phyloP scores from a whole-genome alignment of 2,329 filamentous ascomycete species.

The Chaetomiaceae sp. region DNA sequence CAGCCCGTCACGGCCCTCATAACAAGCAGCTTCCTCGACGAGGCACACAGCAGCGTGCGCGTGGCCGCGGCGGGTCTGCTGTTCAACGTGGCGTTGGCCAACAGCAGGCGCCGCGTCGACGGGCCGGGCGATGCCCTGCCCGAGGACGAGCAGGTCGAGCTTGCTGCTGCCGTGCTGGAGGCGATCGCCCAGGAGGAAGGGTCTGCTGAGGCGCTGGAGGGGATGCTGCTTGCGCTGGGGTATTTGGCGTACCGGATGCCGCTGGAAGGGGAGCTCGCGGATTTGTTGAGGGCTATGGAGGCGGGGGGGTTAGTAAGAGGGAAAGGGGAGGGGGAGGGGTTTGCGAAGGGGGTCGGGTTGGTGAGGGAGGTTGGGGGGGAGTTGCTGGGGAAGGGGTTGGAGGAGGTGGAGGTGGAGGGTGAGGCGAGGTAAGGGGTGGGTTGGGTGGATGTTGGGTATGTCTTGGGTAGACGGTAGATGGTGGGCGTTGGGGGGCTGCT shows the following conservation, averaged over 20 bases:
- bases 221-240: slow-evolving; percentile 70
- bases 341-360: slow-evolving; percentile 42
- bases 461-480: no score
- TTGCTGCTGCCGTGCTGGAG: slow-evolving; percentile 76
- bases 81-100: slow-evolving; percentile 72
- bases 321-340: slow-evolving; percentile 46
- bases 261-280: slow-evolving; percentile 68
- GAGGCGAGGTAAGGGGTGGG: no score
- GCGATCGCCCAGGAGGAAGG: slow-evolving; percentile 55
- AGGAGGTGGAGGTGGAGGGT: slow-evolving; percentile 30
- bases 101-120: slow-evolving; percentile 60
- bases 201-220: slow-evolving; percentile 69
- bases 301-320: slow-evolving; percentile 58
- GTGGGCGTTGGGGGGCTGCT: no score
- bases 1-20: slow-evolving; percentile 62
- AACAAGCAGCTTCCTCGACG: slow-evolving; percentile 73
- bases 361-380: slow-evolving; percentile 50
- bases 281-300: slow-evolving; percentile 74
- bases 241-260: slow-evolving; percentile 68
- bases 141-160: slow-evolving; percentile 70
- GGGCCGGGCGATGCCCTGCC: slow-evolving; percentile 54
- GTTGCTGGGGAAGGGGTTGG: slow-evolving; percentile 47
- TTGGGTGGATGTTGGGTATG: no score
- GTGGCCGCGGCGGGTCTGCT: slow-evolving; percentile 78
- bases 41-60: slow-evolving; percentile 66